Conservation (phyloP, 805 yeast genomes). For the Kuraishia cidri region DNA sequence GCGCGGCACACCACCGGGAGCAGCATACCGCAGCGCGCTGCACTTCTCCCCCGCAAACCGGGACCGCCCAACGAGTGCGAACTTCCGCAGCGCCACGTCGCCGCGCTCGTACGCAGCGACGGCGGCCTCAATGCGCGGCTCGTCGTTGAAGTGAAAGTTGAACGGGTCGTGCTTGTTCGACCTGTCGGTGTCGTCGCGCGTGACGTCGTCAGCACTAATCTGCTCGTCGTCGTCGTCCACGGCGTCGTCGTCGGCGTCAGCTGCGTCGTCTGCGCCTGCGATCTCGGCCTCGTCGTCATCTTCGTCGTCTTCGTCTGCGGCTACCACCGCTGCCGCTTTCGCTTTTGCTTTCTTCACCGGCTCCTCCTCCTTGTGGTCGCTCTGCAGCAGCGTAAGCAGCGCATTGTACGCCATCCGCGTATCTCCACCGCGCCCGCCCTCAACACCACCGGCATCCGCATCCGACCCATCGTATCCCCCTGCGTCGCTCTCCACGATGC, state of each 20-base stretch:
- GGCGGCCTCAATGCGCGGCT: constrained; percentile 19
- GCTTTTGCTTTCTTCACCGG: constrained; percentile 6
- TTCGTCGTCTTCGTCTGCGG: constrained; percentile 16
- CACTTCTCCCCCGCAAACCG: too few relatives aligned
- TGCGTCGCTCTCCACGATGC: too few relatives aligned
- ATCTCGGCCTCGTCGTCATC: constrained; percentile 11
- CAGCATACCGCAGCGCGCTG: too few relatives aligned
- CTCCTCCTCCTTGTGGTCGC: constrained; percentile 12
- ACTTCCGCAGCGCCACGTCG: too few relatives aligned
- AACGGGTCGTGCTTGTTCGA: constrained; percentile 78
- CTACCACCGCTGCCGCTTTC: too few relatives aligned
- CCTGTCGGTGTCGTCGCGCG: constrained; percentile 13
- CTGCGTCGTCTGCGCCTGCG: constrained; percentile 5
- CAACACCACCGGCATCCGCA: constrained; percentile 11
- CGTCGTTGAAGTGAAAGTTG: constrained; percentile 60
- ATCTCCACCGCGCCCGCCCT: constrained; percentile 11
- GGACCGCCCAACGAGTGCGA: too few relatives aligned
- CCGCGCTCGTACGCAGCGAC: too few relatives aligned
- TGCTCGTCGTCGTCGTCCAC: constrained; percentile 7
- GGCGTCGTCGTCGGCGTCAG: constrained; percentile 2
- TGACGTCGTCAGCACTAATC: constrained; percentile 3
- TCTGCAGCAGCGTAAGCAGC: constrained; percentile 14
- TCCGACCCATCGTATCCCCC: constrained; percentile 5
- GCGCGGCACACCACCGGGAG: too few relatives aligned
- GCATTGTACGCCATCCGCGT: constrained; percentile 20